Base-by-base conservation (phyloP, 441 rosid species). In the Arabidopsis hybrid region DNA sequence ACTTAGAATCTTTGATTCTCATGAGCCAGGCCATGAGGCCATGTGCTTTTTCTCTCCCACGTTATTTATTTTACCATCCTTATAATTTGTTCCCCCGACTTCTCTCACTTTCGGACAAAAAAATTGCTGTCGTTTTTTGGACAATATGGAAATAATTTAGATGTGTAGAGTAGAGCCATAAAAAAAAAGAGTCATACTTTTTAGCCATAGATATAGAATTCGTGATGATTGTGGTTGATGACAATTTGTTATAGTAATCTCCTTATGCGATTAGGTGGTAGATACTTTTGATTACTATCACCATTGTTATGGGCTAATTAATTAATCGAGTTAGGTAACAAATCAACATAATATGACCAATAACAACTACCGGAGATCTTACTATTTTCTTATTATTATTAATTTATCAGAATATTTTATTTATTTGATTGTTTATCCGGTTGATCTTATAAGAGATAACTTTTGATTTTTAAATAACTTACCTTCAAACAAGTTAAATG, bases 21-120 rank as follows among this genome's bases (percentile, higher is more conserved):
- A 34, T 58, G 1, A 59, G n/a, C n/a, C n/a, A n/a, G n/a, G 73
- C 39, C 73, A 69, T 47, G 66, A 64, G 67, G 71, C 67, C 79
- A 76, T 76, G 75, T 76, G 79, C 61, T 18, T 51, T 43, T 8
- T 43, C 69, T 53, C 49, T 21, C 36, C 43, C 74, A 75, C 74
- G 59, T 68, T 75, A 60, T 43, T 42, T 67, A 49, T 59, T 50
- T 74, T 66, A 67, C 78, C 21, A 29, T 65, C 72, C 29, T 64
- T 17, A 18, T n/a, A 18, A 52, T 52, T 32, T 71, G 68, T 72
- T 53, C 38, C 35, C 16, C 18, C 36, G 71, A 57, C 65, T 74
- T 50, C 21, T 74, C 61, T 51, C 73, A 59, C 78, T 40, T 49
- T 67, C 49, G 34, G 78, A 74, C 79, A 75, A 75, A 43, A 31